Base-by-base conservation (phyloP, 75 land plant genomes). In the Larix kaempferi region DNA sequence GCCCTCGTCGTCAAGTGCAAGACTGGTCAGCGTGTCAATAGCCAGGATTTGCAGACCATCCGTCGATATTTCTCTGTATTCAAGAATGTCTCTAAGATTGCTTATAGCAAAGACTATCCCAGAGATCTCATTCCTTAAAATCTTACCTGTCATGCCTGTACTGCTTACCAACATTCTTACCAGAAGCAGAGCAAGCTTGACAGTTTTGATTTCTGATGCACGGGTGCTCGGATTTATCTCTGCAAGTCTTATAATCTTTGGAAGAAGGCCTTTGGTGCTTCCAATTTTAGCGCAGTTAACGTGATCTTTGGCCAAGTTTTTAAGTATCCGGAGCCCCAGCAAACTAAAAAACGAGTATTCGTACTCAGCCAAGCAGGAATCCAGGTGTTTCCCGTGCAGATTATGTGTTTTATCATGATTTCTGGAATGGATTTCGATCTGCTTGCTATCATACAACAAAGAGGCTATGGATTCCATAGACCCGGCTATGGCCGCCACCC, bases 81-180 rank as follows among this genome's bases (percentile, higher is more conserved):
- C 5, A 35, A 96, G 61, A 33, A 94, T 88, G 5, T 90, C 88
- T 66, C 98, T 80, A 27, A 96, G 83, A 81, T 94, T 88, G 76
- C 89, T 86, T 74, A 94, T 82, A 13, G 91, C 84, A 77, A 88
- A 93, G 12, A 95, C 92, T 10, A 85, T 85, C 73, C 86, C 89
- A 14, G 89, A 80, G 13, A 95, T 91, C 22, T 91, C 91, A 55
- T 73, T 77, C 11, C 96, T 64, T 4, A 95, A 85, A 22, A 27
- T 57, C n/a, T 84, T 82, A 1, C 98, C 95, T 26, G 91, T 82
- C 14, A 19, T 7, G 23, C 96, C 95, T 23, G 87, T 74, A n/a
- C 92, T 82, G 35, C 80, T 65, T 21, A 88, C 90, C 71, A 95
- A 78, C 86, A 83, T 81, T 78, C 77, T 88, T 56, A 95, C 75